Percentiles rank a stretch among this genome's conserved stretches.
These are phyloP conservation scores for Eutrema yunnanense DNA, from an alignment of 345 rosid genomes.

Conservation along the genomic window DNA sequence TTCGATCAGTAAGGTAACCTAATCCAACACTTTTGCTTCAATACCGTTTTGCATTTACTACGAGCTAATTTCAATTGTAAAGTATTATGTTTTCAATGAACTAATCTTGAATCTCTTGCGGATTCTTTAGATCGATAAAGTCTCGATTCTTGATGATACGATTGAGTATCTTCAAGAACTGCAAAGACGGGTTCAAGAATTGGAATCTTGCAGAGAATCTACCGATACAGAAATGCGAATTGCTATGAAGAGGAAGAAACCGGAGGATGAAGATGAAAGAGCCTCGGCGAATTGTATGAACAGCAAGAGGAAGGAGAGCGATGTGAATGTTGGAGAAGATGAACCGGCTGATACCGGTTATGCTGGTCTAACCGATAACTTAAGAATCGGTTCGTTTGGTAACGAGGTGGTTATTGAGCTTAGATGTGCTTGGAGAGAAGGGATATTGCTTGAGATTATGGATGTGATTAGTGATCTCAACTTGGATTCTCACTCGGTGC, in stretches of 20 bases:
- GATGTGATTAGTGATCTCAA: slow-evolving; percentile 54
- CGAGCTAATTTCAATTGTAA: no score
- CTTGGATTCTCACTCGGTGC: slow-evolving; percentile 75
- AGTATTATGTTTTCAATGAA: background rate
- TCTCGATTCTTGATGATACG: slow-evolving; percentile 73
- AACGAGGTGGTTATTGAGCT: slow-evolving; percentile 60
- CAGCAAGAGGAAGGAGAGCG: slow-evolving; percentile 60
- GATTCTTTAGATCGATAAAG: slow-evolving; percentile 58
- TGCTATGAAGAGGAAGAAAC: slow-evolving; percentile 33
- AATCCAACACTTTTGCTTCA: background rate
- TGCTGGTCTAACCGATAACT: slow-evolving; percentile 30
- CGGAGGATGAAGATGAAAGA: slow-evolving; percentile 49
- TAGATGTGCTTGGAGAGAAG: slow-evolving; percentile 77
- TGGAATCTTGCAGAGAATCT: slow-evolving; percentile 43
- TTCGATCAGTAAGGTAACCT: slow-evolving; percentile 58
- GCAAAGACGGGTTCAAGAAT: slow-evolving; percentile 55
- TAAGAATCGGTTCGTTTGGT: slow-evolving; percentile 39
- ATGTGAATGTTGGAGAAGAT: slow-evolving; percentile 35
- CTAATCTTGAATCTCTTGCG: background rate
- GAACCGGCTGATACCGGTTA: slow-evolving; percentile 35
- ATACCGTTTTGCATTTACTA: background rate
- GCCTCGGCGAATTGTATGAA: slow-evolving; percentile 53
- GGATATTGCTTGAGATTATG: slow-evolving; percentile 70
- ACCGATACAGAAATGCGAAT: slow-evolving; percentile 34
- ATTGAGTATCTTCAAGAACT: slow-evolving; percentile 68